Evolutionary conservation across 1,139 yeast species (phyloP), one percentile per base, ranked within the genome.

Genomic region (Lodderomyces metapsilosis): DNA sequence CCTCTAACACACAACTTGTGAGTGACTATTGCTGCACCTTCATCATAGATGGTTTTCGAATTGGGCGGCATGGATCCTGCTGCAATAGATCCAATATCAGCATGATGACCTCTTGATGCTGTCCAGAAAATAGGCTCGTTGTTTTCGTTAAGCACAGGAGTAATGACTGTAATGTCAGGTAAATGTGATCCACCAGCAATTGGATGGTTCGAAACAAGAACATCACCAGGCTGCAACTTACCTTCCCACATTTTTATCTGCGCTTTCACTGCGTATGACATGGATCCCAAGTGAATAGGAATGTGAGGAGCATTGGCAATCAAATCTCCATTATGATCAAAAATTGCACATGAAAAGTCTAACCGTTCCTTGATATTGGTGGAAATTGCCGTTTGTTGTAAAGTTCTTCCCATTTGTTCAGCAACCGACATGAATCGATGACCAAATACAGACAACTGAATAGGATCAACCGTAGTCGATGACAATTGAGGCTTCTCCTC

Each of bases 271-370:
- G 91, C 88, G 40, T 85, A 82, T 1, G 91, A 83, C 95, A 87
- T 87, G 3, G 95, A 87, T 2, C 95, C 95, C 46, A 87, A 65
- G 58, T 87, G 95, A 34, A 86, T 91, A 0, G 95, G 95, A 40
- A 87, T 86, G 60, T 87, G 94, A 1, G 94, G 94, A 0, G 95
- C 95, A 62, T 85, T 86, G 4, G 94, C 94, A 17, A 85, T 88
- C 46, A 87, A 68, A 41, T 83, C 88, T 15, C 95, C 95, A 40
- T 80, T 76, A 1, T 77, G 69, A 50, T 84, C 88, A 57, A 87
- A 87, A 21, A 87, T 64, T 1, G 95, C 95, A 68, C 95, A 87
- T 9, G 94, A 84, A 57, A 86, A 87, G 58, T 87, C 95, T 39
- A 87, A 66, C 44, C 95, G 68, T 57, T 87, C 95, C 55, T 87